These are phyloP conservation scores for Candida tibetensis DNA, from an alignment of 805 yeast species.

Conservation along the genomic window DNA sequence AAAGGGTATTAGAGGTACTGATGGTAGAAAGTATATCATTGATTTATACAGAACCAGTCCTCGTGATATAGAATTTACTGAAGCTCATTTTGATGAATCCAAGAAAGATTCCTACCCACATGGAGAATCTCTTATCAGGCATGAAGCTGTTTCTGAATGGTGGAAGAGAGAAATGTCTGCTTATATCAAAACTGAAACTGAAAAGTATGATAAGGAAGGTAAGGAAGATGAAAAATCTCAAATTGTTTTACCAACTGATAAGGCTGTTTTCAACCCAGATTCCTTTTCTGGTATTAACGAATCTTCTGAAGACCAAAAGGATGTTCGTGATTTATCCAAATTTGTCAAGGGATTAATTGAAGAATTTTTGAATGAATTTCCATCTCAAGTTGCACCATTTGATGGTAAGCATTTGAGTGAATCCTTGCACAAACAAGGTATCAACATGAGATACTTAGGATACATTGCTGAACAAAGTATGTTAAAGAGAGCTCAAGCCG, in stretches of 20 bases:
- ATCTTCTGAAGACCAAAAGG: slow-evolving; percentile 52
- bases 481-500: slow-evolving; percentile 15
- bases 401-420: slow-evolving; percentile 77
- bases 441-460: slow-evolving; percentile 87
- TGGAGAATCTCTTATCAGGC: slow-evolving; percentile 71
- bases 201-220: slow-evolving; percentile 37
- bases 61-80: slow-evolving; percentile 73
- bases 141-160: slow-evolving; percentile 91
- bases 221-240: slow-evolving; percentile 43
- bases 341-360: slow-evolving; percentile 64
- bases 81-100: slow-evolving; percentile 44
- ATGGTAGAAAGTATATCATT: slow-evolving; percentile 77
- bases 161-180: slow-evolving; percentile 66
- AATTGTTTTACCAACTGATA: slow-evolving; percentile 50
- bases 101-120: slow-evolving; percentile 69
- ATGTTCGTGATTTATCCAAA: slow-evolving; percentile 66
- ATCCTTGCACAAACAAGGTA: slow-evolving; percentile 74
- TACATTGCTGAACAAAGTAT: slow-evolving; percentile 41
- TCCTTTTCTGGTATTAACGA: slow-evolving; percentile 50
- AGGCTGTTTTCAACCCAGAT: slow-evolving; percentile 75
- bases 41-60: slow-evolving; percentile 87
- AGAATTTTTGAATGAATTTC: slow-evolving; percentile 55
- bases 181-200: slow-evolving; percentile 49
- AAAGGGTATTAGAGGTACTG: slow-evolving; percentile 84
- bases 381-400: slow-evolving; percentile 61